Evolutionary conservation across 371 early-diverging fungal species (phyloP), one percentile per base, ranked within the genome.

Genomic region (Mucor irregularis): DNA sequence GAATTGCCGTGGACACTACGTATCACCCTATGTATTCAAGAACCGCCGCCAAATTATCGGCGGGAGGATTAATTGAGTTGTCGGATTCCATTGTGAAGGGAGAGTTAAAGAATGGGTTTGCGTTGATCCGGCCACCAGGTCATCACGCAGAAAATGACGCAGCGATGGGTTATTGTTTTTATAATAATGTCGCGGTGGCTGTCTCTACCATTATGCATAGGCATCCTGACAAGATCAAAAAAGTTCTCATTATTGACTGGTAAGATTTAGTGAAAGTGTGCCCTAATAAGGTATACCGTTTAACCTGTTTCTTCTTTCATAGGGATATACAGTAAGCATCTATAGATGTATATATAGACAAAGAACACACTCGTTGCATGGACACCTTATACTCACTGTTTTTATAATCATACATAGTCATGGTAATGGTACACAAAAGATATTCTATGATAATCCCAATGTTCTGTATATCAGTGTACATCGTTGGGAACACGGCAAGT

Each of bases 111-210:
- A 87, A 87, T 53, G 86, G 88, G 10, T 82, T 87, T 63, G 86
- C 86, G 0, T 71, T 84, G 25, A 81, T 87, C 51, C 67, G 87
- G 33, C 86, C 84, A 24, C 85, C 85, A 56, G 85, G 79, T 2
- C 88, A 87, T 65, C 88, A 87, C 49, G 85, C 88, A 16, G 86
- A 87, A 65, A 73, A 78, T 40, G 78, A 84, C 54, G 71, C 69
- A 26, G 85, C 83, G 11, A 87, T 84, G 87, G 88, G 88, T 4
- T 87, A 80, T 59, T 87, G 88, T 43, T 81, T 84, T 48, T 86
- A 80, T 62, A 87, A 87, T 61, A 87, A 86, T 60, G 85, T 85
- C 6, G 87, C 85, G 10, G 81, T 87, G 28, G 83, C 87, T 10
- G 86, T 80, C 9, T 67, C 78, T 11, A 56, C 73, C 16, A 76